Evolutionary conservation across 768 basidiomycete genomes (phyloP).

Genomic region (Astraeus odoratus): DNA sequence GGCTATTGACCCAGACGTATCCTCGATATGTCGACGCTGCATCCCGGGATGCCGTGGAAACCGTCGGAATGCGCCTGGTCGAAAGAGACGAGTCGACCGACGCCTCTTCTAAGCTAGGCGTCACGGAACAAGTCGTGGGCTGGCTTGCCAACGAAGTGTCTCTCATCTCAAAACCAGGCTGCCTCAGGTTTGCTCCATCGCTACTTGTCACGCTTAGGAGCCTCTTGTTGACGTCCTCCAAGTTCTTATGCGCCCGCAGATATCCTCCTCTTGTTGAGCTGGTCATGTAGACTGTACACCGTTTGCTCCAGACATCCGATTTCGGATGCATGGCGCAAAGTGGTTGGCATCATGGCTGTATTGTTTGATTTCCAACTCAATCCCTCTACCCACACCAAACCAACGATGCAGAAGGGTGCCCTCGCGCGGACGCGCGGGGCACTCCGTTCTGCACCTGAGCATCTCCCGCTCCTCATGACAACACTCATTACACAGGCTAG

Average conservation of each 20-base stretch:
- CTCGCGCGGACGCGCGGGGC: conserved; percentile 58
- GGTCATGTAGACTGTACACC: conserved; percentile 60
- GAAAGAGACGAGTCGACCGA: conserved; percentile 48
- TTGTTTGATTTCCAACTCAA: conserved; percentile 55
- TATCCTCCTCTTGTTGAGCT: conserved; percentile 62
- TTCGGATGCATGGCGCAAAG: conserved; percentile 42
- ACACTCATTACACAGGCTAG: conserved; percentile 49
- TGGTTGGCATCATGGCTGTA: conserved; percentile 51
- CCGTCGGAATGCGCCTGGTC: conserved; percentile 57
- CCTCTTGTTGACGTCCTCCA: background rate
- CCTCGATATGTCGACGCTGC: conserved; percentile 68
- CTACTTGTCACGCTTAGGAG: background rate
- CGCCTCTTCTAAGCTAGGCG: conserved; percentile 45
- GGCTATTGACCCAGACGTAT: conserved; percentile 67
- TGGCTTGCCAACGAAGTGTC: conserved; percentile 70
- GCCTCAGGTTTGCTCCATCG: conserved; percentile 44
- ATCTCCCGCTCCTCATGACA: conserved; percentile 44
- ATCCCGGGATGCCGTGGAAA: conserved; percentile 68
- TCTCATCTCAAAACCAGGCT: conserved; percentile 45
- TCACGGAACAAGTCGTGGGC: conserved; percentile 64
- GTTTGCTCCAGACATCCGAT: conserved; percentile 40
- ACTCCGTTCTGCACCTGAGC: conserved; percentile 52
- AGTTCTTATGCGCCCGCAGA: conserved; percentile 55
- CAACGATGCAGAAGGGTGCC: conserved; percentile 53
- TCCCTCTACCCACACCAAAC: conserved; percentile 45